Conservation (phyloP, 106 monocot genomes). For the Apostasia ramifera region DNA sequence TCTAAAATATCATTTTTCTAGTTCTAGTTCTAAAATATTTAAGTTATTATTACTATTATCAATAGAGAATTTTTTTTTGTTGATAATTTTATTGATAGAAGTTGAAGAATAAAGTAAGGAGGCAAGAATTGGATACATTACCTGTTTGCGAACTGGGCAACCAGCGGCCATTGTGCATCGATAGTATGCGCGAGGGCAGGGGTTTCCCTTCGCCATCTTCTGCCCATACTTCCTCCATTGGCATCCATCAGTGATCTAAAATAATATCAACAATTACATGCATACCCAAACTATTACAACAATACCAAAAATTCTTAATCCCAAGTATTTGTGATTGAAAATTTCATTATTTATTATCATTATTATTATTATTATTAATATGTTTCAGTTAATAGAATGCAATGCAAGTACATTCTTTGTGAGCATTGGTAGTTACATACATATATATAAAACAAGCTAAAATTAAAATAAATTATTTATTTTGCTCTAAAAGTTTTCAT, state of each 20-base stretch:
- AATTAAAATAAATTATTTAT: too few species aligned
- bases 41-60: too few species aligned
- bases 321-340: background rate
- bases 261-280: background rate
- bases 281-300: background rate
- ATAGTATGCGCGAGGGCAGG: constrained; percentile 70
- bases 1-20: too few species aligned
- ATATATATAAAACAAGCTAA: too few species aligned
- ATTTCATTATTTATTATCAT: background rate
- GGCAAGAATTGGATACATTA: background rate
- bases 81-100: background rate
- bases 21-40: too few species aligned
- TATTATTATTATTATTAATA: too few species aligned
- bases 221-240: constrained; percentile 89
- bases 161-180: constrained; percentile 76
- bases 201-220: constrained; percentile 85
- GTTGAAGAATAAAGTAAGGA: background rate
- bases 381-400: too few species aligned
- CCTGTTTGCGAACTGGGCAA: constrained; percentile 77
- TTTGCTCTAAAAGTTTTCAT: too few species aligned
- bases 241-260: constrained; percentile 71
- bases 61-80: too few species aligned
- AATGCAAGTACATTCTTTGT: too few species aligned
- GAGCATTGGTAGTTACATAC: too few species aligned
- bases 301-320: too few species aligned